Evolutionary conservation across 306 rosid genomes (phyloP).

Genomic region (Begonia masoniana): DNA sequence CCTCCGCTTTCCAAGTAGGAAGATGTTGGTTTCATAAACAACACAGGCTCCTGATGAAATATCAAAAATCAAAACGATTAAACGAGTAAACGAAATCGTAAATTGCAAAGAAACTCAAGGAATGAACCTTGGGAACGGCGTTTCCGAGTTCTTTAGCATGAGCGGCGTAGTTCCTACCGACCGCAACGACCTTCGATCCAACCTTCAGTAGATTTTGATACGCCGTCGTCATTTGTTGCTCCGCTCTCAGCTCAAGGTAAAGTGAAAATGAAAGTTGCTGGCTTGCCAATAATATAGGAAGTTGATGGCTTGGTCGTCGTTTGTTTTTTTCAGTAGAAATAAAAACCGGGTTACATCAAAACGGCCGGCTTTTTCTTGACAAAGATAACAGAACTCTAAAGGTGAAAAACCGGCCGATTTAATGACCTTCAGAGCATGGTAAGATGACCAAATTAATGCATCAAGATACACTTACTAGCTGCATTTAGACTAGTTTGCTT

Average conservation of each 20-base stretch:
- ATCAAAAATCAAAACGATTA: neutral
- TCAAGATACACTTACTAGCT: no score
- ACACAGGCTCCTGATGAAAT: constrained; percentile 56
- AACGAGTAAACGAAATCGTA: neutral
- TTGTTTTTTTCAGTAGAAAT: no score
- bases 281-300: no score
- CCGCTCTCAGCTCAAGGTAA: neutral
- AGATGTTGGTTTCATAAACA: constrained; percentile 87
- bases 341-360: no score
- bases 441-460: no score
- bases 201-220: constrained; percentile 45
- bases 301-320: no score
- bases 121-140: constrained; percentile 78
- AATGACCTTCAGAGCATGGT: no score
- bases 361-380: no score
- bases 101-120: neutral
- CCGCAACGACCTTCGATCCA: constrained; percentile 80
- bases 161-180: constrained; percentile 88
- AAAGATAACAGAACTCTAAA: no score
- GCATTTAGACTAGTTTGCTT: no score
- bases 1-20: constrained; percentile 85
- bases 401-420: no score
- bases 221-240: constrained; percentile 37
- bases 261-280: no score
- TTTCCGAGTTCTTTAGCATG: constrained; percentile 96